Evolutionary conservation across 1,139 yeast species (phyloP).

Genomic region (Groenewaldozyma sp.): DNA sequence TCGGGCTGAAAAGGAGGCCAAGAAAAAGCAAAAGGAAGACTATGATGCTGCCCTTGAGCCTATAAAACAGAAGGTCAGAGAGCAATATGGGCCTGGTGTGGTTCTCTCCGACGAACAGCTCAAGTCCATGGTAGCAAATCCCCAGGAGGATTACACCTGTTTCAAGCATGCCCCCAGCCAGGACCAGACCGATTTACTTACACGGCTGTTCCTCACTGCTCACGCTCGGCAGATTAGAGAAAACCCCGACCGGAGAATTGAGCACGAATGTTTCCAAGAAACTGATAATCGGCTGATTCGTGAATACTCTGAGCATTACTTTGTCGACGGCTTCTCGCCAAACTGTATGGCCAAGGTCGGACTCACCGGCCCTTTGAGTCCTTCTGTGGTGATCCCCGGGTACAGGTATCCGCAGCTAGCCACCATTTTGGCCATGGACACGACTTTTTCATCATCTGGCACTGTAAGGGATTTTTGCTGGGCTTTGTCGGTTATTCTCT

Average conservation of each 20-base stretch:
- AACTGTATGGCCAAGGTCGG: no score
- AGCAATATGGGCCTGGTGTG: background rate
- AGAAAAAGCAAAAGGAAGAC: background rate
- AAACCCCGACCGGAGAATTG: no score
- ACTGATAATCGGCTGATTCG: no score
- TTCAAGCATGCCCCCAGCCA: background rate
- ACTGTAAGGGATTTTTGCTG: background rate
- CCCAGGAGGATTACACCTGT: background rate
- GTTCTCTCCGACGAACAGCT: background rate
- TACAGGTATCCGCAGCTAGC: constrained; percentile 1
- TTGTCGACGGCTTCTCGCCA: no score
- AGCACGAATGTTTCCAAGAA: no score
- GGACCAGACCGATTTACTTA: no score
- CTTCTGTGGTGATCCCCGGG: background rate
- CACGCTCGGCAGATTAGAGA: no score
- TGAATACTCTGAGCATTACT: no score
- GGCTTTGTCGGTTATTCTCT: background rate
- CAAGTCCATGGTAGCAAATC: background rate
- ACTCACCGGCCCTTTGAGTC: no score
- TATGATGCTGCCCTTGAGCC: background rate
- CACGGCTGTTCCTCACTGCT: no score
- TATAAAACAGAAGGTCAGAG: background rate
- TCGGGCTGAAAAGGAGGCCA: background rate
- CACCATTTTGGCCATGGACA: no score
- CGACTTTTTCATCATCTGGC: no score